phyloP scores from a whole-genome alignment of 225 moss, liverwort and hornwort genomes.

The Sphagnum tenellum region DNA sequence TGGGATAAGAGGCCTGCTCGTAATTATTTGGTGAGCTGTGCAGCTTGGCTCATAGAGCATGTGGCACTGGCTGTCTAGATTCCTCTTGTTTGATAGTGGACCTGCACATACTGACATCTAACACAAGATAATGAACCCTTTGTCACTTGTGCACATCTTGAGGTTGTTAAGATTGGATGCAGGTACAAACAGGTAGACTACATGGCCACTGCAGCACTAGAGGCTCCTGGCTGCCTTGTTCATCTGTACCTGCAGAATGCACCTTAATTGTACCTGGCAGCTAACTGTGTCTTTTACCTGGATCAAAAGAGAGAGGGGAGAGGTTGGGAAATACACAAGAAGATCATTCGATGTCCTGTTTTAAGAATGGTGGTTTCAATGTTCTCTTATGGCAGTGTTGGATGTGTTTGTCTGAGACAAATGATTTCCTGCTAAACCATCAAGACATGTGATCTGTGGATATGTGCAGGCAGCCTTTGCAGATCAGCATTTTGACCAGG shows the following conservation, averaged over 20 bases:
- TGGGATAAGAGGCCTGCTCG: conserved; percentile 98
- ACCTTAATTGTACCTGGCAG: too few relatives aligned
- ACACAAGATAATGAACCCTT: conserved; percentile 7
- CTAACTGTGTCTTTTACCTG: too few relatives aligned
- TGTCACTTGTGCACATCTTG: conserved; percentile 5
- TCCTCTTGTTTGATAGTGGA: conserved; percentile 23
- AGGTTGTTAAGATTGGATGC: not conserved
- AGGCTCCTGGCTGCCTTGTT: too few relatives aligned
- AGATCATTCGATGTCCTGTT: too few relatives aligned
- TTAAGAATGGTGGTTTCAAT: too few relatives aligned
- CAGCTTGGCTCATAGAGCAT: conserved; percentile 98
- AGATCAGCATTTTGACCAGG: conserved; percentile 97
- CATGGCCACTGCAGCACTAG: not conserved
- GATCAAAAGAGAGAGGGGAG: too few relatives aligned
- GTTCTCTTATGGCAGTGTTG: too few relatives aligned
- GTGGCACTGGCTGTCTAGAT: conserved; percentile 54
- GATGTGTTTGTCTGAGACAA: too few relatives aligned
- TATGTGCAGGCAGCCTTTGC: conserved; percentile 78
- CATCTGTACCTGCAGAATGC: too few relatives aligned
- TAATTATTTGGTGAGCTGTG: conserved; percentile 99
- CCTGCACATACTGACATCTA: conserved; percentile 26
- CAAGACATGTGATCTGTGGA: too few relatives aligned
- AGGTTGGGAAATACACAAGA: too few relatives aligned
- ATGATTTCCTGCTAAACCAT: too few relatives aligned
- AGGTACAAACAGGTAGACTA: conserved; percentile 25